Evolutionary conservation across 2,329 filamentous ascomycete genomes (phyloP), one percentile per base, ranked within the genome.

Genomic region (Cryphonectria carpinicola): DNA sequence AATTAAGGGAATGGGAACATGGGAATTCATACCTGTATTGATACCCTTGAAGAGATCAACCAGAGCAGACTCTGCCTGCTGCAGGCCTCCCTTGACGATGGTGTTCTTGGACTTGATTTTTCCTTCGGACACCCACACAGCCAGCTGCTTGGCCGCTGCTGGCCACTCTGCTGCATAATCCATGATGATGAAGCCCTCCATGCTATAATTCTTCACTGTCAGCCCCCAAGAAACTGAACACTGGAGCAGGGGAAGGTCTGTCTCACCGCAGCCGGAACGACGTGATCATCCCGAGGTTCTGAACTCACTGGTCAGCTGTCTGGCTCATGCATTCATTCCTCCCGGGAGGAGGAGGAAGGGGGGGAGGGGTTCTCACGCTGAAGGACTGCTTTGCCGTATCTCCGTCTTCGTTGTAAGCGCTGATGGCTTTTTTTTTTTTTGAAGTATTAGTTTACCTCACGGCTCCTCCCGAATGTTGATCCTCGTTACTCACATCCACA

Each of bases 101-200:
- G 90, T 90, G 80, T 94, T 91, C 78, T 90, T 90, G 70, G 89
- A 82, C 85, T 92, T 89, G 73, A 95, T 80, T 81, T 90, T 93
- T 65, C 92, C 92, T 77, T 93, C 88, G 1, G 83, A 82, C n/a
- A 93, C 78, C 92, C 92, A 94, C 73, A 87, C 79, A 1, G 85
- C 85, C 19, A 94, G 81, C 75, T 93, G 85, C 77, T 86, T 82
- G 74, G 86, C 81, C 0, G 90, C 92, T 58, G 81, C 78, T 0
- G 84, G 77, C 77, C 87, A 92, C 76, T 90, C 84, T 67, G 86
- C 81, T 5, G 79, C 80, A 76, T 86, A 93, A 78, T 94, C 92
- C 69, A 92, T 87, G 65, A 93, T 87, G 73, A 94, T 90, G 80
- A 95, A 94, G 0, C 91, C 91, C 81, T 91, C 85, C 84, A 93